phyloP scores from a whole-genome alignment of 768 basidiomycete genomes.

The Leccinum longicurvipes region DNA sequence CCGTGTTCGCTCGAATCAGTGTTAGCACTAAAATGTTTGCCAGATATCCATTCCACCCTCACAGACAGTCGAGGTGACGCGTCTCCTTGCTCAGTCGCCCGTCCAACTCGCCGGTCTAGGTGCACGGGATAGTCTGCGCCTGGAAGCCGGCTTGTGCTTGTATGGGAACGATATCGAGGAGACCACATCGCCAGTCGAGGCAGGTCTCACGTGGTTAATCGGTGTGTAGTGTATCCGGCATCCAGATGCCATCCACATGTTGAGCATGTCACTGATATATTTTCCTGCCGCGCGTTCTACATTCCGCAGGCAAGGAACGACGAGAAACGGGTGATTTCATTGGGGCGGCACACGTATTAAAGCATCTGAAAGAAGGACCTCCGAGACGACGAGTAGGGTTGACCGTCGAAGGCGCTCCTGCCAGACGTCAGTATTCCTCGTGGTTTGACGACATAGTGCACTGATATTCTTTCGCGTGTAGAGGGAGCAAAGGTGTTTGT shows the following conservation, averaged over 20 bases:
- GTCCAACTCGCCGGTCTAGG: constrained; percentile 89
- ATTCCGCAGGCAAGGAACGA: constrained; percentile 76
- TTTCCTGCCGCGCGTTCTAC: background rate
- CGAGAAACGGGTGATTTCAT: constrained; percentile 71
- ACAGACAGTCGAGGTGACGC: constrained; percentile 68
- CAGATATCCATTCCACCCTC: constrained; percentile 88
- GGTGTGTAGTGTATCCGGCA: constrained; percentile 51
- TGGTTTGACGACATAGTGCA: background rate
- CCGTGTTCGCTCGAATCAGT: background rate
- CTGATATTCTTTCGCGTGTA: constrained; percentile 24
- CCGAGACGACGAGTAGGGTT: constrained; percentile 77
- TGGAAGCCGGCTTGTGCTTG: constrained; percentile 96
- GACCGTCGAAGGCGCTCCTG: constrained; percentile 79
- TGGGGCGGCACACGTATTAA: constrained; percentile 68
- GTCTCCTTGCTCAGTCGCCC: constrained; percentile 52
- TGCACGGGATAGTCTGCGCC: constrained; percentile 87
- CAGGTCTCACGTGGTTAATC: constrained; percentile 90
- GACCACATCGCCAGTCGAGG: constrained; percentile 82
- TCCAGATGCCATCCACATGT: background rate
- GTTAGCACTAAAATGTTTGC: background rate
- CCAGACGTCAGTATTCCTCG: constrained; percentile 55
- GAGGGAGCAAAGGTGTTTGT: constrained; percentile 78
- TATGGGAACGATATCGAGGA: constrained; percentile 96
- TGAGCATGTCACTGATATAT: background rate
- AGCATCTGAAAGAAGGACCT: constrained; percentile 79